Percentiles rank a stretch among this genome's conserved stretches.
Evolutionary conservation across 129 eudicot species (phyloP).

Genomic region (Lactuca sativa): DNA sequence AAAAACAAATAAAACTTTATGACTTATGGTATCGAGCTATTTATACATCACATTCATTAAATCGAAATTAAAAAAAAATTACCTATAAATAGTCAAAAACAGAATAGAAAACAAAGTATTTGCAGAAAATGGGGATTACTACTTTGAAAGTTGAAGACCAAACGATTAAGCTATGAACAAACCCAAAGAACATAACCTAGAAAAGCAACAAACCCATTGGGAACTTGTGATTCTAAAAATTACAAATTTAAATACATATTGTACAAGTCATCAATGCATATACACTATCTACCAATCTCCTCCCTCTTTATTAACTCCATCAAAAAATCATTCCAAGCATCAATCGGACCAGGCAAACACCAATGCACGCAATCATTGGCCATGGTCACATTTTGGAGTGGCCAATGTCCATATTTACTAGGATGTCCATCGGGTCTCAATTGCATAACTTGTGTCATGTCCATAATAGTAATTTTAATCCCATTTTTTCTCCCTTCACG

Average conservation of each 20-base stretch:
- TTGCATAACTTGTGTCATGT: conserved; percentile 56
- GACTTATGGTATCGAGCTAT: too few species aligned
- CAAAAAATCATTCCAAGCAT: conserved; percentile 69
- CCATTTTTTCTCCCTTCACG: conserved; percentile 44
- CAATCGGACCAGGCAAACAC: conserved; percentile 85
- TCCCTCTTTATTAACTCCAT: conserved; percentile 58
- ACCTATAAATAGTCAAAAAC: too few species aligned
- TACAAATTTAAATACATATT: neutral
- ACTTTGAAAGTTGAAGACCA: too few species aligned
- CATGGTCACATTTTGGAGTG: conserved; percentile 40
- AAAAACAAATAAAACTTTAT: too few species aligned
- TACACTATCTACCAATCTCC: conserved; percentile 1
- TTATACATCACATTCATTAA: too few species aligned
- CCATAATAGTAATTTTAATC: conserved; percentile 46
- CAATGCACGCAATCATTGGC: conserved; percentile 77
- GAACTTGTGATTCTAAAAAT: neutral
- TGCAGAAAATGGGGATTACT: too few species aligned
- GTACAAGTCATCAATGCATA: conserved; percentile 1
- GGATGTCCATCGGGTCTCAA: conserved; percentile 94
- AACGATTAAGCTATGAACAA: too few species aligned
- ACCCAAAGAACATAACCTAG: too few species aligned
- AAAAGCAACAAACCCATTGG: too few species aligned
- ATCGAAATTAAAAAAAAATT: too few species aligned
- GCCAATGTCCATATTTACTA: conserved; percentile 68
- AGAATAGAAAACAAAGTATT: too few species aligned